Percentiles rank a stretch among this genome's conserved stretches.
Evolutionary conservation across 2,329 filamentous ascomycete species (phyloP).

Genomic region (Lasiodiplodia theobromae): DNA sequence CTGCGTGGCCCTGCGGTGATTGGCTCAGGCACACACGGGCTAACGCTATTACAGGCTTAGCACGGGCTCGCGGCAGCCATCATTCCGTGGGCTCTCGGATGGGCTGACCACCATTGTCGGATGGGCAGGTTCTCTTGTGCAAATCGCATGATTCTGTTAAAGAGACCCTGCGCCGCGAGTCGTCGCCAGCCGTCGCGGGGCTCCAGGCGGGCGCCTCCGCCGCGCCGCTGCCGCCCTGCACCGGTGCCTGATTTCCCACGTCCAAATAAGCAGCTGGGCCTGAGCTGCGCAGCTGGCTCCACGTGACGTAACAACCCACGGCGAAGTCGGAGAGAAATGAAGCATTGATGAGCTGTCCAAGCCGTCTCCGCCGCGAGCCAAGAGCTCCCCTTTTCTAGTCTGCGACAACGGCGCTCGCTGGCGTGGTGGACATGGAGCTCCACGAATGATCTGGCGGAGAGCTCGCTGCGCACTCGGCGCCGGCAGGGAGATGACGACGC

Average conservation of each 20-base stretch:
- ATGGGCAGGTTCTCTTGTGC: background rate
- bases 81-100: background rate
- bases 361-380: constrained; percentile 7
- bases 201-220: constrained; percentile 1
- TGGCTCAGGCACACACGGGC: background rate
- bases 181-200: constrained; percentile 1
- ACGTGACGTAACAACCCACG: constrained; percentile 18
- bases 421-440: background rate
- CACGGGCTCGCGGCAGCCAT: background rate
- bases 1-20: background rate
- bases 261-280: constrained; percentile 9
- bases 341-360: constrained; percentile 17
- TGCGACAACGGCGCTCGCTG: constrained; percentile 4
- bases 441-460: background rate
- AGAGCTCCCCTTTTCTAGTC: background rate
- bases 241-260: background rate
- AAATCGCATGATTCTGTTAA: background rate
- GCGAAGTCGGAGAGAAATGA: constrained; percentile 23
- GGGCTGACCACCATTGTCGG: background rate
- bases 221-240: background rate
- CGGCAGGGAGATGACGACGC: background rate
- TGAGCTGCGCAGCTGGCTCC: background rate
- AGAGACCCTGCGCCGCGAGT: background rate
- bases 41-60: background rate
- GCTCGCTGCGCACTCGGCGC: constrained; percentile 6